Base-by-base conservation (phyloP, 208 protist genomes). In the Kentomonas sorsogonicus region DNA sequence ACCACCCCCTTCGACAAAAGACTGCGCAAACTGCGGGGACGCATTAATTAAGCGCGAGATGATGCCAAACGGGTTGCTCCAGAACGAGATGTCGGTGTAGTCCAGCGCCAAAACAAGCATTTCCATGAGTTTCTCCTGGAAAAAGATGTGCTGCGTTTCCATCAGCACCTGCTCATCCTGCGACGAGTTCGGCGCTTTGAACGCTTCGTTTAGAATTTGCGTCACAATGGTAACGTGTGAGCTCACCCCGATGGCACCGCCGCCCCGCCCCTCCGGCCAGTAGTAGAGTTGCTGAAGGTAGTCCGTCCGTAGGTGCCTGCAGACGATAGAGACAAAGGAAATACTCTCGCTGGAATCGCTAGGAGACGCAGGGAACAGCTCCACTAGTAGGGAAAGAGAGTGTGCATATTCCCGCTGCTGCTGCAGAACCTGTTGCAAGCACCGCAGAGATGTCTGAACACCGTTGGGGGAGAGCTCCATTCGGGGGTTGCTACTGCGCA, bases 1-100 rank as follows among this genome's bases (percentile, higher is more conserved):
- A 7, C 95, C 95, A 40, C 86, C 92, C 54, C 68, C 76, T 5
- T 94, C 86, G 3, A 96, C 72, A 58, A 92, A 97, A 16, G 91
- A 73, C 29, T 74, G 72, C 6, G 89, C 84, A 64, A 96, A 97
- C 30, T 81, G 51, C 1, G 43, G 51, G 33, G 89, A 91, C 36
- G 65, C 72, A 34, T 90, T 77, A n/a, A 80, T 77, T 3, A 98
- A 53, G 47, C 86, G 86, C 2, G 74, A 77, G 16, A 98, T 83
- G 29, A 98, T 66, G 15, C 69, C 72, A 30, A 97, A 86, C 25
- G 92, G 79, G 34, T 62, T 74, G n/a, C 83, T 77, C 72, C 83
- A 93, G 43, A 86, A 89, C 2, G 82, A 82, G 18, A 83, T 65
- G 36, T 94, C 77, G 2, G 84, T 82, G 56, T 89, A 89, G 52